A percentile compares a stretch with the other conserved stretches of the same genome.
These are phyloP conservation scores for Breynia disticha DNA, from an alignment of 441 rosid species.

Conservation along the genomic window DNA sequence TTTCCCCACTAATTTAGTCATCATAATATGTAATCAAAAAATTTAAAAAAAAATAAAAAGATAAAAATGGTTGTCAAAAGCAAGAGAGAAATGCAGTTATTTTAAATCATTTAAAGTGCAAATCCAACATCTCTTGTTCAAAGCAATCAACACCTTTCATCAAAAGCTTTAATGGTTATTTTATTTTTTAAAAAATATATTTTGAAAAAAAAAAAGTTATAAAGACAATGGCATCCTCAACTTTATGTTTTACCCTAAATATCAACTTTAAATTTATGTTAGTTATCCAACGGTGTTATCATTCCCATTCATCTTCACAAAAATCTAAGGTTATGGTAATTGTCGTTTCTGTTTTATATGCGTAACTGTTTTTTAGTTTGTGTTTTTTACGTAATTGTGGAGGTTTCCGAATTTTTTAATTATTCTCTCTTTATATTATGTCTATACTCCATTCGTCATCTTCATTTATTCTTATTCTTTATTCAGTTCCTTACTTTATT, in stretches of 20 bases:
- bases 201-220: conserved; percentile 12
- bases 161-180: conserved; percentile 49
- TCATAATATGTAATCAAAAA: not conserved
- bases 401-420: too few relatives aligned
- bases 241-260: conserved; percentile 26
- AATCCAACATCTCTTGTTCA: conserved; percentile 35
- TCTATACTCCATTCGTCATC: too few relatives aligned
- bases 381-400: too few relatives aligned
- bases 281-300: conserved; percentile 26
- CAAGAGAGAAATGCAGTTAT: not conserved
- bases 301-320: not conserved
- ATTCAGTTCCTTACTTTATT: too few relatives aligned
- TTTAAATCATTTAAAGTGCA: conserved; percentile 31
- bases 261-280: conserved; percentile 33
- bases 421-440: too few relatives aligned
- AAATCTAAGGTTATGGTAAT: not conserved
- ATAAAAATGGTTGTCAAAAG: not conserved
- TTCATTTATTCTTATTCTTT: too few relatives aligned
- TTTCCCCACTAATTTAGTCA: not conserved
- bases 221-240: conserved; percentile 15
- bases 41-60: too few relatives aligned
- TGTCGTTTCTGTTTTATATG: not conserved
- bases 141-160: conserved; percentile 36
- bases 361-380: too few relatives aligned
- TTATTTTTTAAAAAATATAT: conserved; percentile 1